These are phyloP conservation scores for Leccinum fibrillosum DNA, from an alignment of 768 basidiomycete genomes.

Conservation along the genomic window DNA sequence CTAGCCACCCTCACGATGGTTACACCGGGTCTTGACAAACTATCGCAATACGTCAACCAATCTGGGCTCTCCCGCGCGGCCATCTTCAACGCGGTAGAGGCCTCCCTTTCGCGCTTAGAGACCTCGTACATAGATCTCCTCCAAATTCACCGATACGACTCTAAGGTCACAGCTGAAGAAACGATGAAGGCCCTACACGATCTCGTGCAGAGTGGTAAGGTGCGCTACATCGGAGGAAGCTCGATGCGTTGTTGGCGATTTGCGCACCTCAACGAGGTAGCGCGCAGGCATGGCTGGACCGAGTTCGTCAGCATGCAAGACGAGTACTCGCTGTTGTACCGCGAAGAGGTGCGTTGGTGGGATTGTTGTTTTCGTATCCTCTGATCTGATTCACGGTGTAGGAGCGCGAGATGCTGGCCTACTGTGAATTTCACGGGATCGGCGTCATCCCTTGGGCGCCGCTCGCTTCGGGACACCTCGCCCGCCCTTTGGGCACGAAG, in stretches of 20 bases:
- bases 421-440: constrained; percentile 47
- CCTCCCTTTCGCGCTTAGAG: constrained; percentile 35
- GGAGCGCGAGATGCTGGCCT: constrained; percentile 45
- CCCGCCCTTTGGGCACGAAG: constrained; percentile 33
- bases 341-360: constrained; percentile 40
- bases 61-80: constrained; percentile 34
- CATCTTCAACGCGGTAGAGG: constrained; percentile 37
- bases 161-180: constrained; percentile 36
- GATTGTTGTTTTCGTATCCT: no score
- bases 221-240: constrained; percentile 49
- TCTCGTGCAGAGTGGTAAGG: constrained; percentile 45
- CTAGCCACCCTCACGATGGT: not conserved
- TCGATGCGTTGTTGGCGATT: constrained; percentile 49
- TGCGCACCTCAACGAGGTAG: constrained; percentile 42
- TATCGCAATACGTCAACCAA: constrained; percentile 30
- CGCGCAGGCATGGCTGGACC: constrained; percentile 45
- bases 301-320: constrained; percentile 41
- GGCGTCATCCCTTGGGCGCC: constrained; percentile 52
- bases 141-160: constrained; percentile 45
- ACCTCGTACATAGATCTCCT: constrained; percentile 40
- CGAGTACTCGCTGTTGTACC: constrained; percentile 40
- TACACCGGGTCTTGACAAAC: not conserved
- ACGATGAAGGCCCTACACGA: constrained; percentile 52
- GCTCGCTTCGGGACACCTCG: constrained; percentile 37
- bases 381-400: constrained; percentile 6